A percentile compares a stretch with the other conserved stretches of the same genome.
Evolutionary conservation across 306 rosid genomes (phyloP).

Genomic region (Castanopsis chinensis): DNA sequence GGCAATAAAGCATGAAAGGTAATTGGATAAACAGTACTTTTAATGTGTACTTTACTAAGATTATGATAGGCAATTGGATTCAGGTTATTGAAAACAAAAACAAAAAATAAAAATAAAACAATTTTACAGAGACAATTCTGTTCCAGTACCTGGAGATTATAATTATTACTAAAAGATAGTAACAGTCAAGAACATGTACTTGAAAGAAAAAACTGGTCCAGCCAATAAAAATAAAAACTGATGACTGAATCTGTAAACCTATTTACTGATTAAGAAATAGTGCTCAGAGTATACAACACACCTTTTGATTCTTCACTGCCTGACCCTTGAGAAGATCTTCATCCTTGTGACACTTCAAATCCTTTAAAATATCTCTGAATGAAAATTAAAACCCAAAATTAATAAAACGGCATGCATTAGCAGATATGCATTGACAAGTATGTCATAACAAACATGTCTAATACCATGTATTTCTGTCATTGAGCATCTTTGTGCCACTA

Average conservation of each 20-base stretch:
- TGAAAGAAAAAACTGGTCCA: neutral
- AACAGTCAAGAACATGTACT: neutral
- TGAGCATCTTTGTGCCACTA: neutral
- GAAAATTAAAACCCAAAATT: constrained; percentile 1
- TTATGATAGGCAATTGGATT: neutral
- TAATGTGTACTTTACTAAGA: neutral
- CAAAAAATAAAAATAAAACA: neutral
- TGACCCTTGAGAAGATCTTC: constrained; percentile 86
- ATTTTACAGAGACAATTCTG: neutral
- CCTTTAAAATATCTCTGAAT: constrained; percentile 61
- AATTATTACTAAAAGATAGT: neutral
- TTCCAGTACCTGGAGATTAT: neutral
- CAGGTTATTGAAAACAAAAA: neutral
- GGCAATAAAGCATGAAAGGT: neutral
- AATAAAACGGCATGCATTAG: constrained; percentile 6
- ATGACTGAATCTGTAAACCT: neutral
- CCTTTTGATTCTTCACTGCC: constrained; percentile 87
- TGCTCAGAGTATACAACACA: constrained; percentile 6
- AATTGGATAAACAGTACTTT: neutral
- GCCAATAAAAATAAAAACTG: neutral
- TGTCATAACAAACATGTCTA: neutral
- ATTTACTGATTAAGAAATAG: no score
- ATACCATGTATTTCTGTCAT: neutral
- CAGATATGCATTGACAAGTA: constrained; percentile 2
- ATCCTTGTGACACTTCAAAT: constrained; percentile 73